Base-by-base conservation (phyloP, 495 filamentous ascomycete genomes). In the Hypoxylon perforatum region DNA sequence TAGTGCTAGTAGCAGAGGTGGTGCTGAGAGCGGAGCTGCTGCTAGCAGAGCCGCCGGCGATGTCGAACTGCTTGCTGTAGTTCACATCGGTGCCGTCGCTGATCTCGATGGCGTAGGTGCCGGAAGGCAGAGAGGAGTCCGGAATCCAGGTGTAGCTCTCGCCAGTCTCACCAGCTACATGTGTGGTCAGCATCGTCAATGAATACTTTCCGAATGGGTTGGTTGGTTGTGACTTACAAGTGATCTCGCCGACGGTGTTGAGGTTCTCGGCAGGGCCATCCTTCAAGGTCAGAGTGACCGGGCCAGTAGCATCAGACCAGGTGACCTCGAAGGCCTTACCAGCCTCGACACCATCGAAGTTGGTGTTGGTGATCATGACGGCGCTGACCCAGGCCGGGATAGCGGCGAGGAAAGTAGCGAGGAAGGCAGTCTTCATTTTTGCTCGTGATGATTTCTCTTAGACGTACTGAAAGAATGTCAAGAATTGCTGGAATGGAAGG, bases 361-460 rank as follows among this genome's bases (percentile, higher is more conserved):
- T 56, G 54, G 58, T 71, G 76, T 83, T 83, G 77, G 74, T 77
- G 69, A 84, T 46, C 46, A 72, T 61, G 64, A 72, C 63, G 51
- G 79, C 81, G 51, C 71, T 64, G 36, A 54, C 81, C 47, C 72
- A 56, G 56, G 78, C 75, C 51, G 76, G 75, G 64, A 84, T 67
- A 56, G 73, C 74, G 61, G 75, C 72, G 18, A 75, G 58, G 53
- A 81, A 17, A 45, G 76, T 36, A 35, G 76, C 50, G 45, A 67
- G 55, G 53, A 77, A 19, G 44, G 73, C 65, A 69, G 71, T 74
- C 78, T 83, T 81, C 81, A 84, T 84, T 56, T 70, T 83, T 75
- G 50, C 57, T 62, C 10, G 53, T 58, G 51, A 28, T 60, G 39
- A 61, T 50, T 54, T 54, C 58, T 61, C 49, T 51, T 49, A 14